Evolutionary conservation across 1,284 basidiomycete genomes (phyloP).

Genomic region (Sparassis latifolia): DNA sequence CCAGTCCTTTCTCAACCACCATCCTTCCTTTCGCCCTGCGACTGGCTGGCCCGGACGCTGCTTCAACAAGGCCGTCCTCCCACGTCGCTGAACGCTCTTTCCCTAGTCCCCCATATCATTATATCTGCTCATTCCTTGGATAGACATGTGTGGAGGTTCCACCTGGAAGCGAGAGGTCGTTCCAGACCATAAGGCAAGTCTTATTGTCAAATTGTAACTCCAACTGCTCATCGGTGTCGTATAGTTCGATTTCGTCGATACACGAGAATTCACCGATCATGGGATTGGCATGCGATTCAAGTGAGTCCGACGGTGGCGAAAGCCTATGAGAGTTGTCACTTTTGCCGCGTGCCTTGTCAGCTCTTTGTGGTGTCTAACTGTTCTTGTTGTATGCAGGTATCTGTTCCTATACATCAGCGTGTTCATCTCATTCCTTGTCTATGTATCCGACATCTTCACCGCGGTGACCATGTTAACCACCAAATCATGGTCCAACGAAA

Average conservation of each 20-base stretch:
- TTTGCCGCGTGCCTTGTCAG: background rate
- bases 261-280: conserved; percentile 86
- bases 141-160: conserved; percentile 66
- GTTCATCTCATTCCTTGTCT: conserved; percentile 93
- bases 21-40: conserved; percentile 38
- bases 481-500: conserved; percentile 83
- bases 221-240: conserved; percentile 4
- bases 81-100: conserved; percentile 25
- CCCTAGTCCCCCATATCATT: conserved; percentile 19
- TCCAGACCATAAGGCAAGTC: conserved; percentile 88
- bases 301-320: conserved; percentile 33
- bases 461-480: conserved; percentile 96
- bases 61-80: conserved; percentile 25
- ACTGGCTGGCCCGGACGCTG: conserved; percentile 59
- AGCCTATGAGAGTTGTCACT: background rate
- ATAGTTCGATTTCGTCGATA: conserved; percentile 96
- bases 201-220: background rate
- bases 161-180: conserved; percentile 97
- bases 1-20: conserved; percentile 22
- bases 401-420: conserved; percentile 87
- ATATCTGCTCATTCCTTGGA: conserved; percentile 15
- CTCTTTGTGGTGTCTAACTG: too few relatives aligned
- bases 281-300: conserved; percentile 82
- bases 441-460: conserved; percentile 96
- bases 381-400: conserved; percentile 50